phyloP scores from a whole-genome alignment of 495 filamentous ascomycete genomes.

The Sabuloglossum arenarium region DNA sequence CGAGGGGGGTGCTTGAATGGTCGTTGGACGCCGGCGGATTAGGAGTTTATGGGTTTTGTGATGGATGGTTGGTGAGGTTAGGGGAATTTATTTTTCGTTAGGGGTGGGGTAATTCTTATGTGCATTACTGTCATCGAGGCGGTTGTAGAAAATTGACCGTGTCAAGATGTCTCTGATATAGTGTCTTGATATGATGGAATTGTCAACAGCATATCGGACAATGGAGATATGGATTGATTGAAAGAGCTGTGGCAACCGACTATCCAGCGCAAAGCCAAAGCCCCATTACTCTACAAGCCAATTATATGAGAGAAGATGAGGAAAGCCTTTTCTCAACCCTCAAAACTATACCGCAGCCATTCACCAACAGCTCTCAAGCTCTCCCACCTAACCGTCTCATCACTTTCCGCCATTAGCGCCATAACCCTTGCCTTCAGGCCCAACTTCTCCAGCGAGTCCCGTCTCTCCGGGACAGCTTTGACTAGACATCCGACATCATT shows the following conservation, averaged over 20 bases:
- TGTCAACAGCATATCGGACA: no score
- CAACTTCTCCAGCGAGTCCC: slow-evolving; percentile 58
- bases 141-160: no score
- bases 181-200: no score
- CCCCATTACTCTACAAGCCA: no score
- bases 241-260: no score
- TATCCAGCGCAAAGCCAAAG: no score
- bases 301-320: background rate
- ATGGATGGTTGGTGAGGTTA: no score
- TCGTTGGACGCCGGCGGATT: background rate
- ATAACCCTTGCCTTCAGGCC: slow-evolving; percentile 83
- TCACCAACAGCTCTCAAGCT: slow-evolving; percentile 80
- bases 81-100: no score
- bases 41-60: background rate
- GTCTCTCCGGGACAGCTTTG: slow-evolving; percentile 72
- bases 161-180: no score
- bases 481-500: slow-evolving; percentile 84
- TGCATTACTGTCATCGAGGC: no score
- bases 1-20: slow-evolving; percentile 38
- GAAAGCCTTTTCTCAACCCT: slow-evolving; percentile 12
- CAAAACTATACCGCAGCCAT: slow-evolving; percentile 83
- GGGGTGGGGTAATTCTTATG: no score
- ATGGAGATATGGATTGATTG: no score
- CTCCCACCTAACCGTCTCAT: slow-evolving; percentile 89
- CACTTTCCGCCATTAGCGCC: slow-evolving; percentile 81